These are phyloP conservation scores for Aquilaria yunnanensis DNA, from an alignment of 345 rosid species.

Conservation along the genomic window DNA sequence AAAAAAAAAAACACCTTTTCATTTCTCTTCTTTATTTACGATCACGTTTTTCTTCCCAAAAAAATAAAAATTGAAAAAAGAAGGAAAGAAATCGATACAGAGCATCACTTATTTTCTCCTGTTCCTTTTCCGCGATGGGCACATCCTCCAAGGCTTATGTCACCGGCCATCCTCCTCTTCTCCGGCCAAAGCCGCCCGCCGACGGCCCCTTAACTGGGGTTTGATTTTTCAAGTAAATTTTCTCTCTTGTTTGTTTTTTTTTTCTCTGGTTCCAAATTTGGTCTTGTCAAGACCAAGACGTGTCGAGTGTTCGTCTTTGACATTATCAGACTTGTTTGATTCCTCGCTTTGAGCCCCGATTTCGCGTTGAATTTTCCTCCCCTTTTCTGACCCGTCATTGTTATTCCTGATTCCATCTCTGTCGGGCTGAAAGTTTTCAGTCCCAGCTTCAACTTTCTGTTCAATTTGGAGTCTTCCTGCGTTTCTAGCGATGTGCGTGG, in stretches of 20 bases:
- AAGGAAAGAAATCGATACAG: background rate
- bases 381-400: background rate
- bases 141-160: background rate
- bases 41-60: background rate
- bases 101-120: background rate
- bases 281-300: background rate
- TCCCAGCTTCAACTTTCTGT: background rate
- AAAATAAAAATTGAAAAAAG: background rate
- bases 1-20: too few species aligned
- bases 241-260: background rate
- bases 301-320: background rate
- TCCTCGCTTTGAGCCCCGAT: background rate
- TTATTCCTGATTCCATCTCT: background rate
- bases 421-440: background rate
- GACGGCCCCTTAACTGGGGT: background rate
- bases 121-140: background rate
- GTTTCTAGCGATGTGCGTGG: background rate
- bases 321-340: background rate
- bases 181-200: conserved; percentile 5
- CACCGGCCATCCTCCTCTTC: conserved; percentile 8
- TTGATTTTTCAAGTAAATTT: background rate
- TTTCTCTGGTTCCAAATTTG: background rate
- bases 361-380: conserved; percentile 1
- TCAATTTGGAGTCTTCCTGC: background rate
- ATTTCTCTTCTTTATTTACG: background rate